A percentile compares a stretch with the other conserved stretches of the same genome.
Conservation (phyloP, 108 stramenopile genomes). For the Skeletonema menzelii region DNA sequence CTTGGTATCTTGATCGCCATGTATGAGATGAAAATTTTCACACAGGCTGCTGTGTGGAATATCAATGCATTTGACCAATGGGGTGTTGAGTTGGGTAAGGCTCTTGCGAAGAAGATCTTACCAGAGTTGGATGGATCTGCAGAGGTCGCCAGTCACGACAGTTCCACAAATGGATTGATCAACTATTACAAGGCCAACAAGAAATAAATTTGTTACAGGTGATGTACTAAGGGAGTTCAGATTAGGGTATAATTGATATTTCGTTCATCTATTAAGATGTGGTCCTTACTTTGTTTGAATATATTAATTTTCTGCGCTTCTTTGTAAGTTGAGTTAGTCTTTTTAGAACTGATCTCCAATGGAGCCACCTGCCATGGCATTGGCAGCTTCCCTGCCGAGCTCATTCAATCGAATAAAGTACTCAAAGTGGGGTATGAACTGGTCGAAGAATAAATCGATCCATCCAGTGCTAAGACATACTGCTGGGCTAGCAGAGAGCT, state of each 20-base stretch:
- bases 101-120: conserved; percentile 84
- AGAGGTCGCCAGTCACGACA: conserved; percentile 69
- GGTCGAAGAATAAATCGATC: conserved; percentile 21
- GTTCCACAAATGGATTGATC: conserved; percentile 85
- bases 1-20: conserved; percentile 76
- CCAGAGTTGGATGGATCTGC: conserved; percentile 62
- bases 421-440: conserved; percentile 12
- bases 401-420: conserved; percentile 15
- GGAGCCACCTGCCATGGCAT: neutral
- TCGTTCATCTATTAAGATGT: neutral
- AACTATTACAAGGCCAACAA: conserved; percentile 85
- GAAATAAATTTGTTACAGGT: conserved; percentile 14
- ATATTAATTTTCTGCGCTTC: too few relatives aligned
- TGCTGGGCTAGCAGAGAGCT: neutral
- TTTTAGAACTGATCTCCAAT: neutral
- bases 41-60: conserved; percentile 79
- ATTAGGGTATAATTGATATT: neutral
- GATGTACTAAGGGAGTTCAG: too few relatives aligned
- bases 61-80: conserved; percentile 87
- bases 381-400: neutral
- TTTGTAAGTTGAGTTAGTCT: neutral
- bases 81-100: conserved; percentile 98
- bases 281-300: too few relatives aligned
- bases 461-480: conserved; percentile 11
- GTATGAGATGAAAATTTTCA: conserved; percentile 83